Evolutionary conservation across 2,329 filamentous ascomycete species (phyloP), one percentile per base, ranked within the genome.

Genomic region (Calonectria pseudoreteaudii): DNA sequence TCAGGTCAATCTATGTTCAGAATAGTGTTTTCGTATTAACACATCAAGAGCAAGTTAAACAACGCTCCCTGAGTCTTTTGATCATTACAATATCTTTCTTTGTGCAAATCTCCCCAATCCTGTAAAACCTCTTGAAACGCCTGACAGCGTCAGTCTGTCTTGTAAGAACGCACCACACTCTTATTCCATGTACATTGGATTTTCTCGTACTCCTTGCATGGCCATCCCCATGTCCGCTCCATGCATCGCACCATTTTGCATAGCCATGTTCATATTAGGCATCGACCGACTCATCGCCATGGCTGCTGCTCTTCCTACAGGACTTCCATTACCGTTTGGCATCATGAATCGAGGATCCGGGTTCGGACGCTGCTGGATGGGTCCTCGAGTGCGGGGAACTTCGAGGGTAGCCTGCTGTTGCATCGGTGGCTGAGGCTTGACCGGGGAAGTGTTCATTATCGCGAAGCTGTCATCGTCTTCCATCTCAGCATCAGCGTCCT

Each of bases 381-480:
- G 82, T 16, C 77, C 83, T 64, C 86, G 83, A 1, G 85, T 85
- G 44, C 86, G 83, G 6, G 86, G 82, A 20, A 88, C 85, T 20
- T 89, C 87, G 16, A 89, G 83, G 6, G 85, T 82, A 14, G 83
- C 80, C 41, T 86, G 85, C 53, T 85, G 82, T 69, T 86, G 86
- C 70, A 86, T 81, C 20, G 84, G 81, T 26, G 84, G 81, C 10
- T 83, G 82, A 7, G 83, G 76, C 72, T 87, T 86, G 9, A 83
- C 77, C 5, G 85, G 81, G 31, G 86, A 85, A 4, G 85, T 81
- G 66, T 84, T 85, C 80, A 90, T 88, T 68, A 90, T 87, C 10
- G 88, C 86, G 73, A 89, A 91, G 68, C 85, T 87, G 58, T 90
- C 89, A 66, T 90, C 89, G 47, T 91, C 90, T 58, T 92, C 90